Base-by-base conservation (phyloP, 2,329 filamentous ascomycete species). In the Drechmeria coniospora region DNA sequence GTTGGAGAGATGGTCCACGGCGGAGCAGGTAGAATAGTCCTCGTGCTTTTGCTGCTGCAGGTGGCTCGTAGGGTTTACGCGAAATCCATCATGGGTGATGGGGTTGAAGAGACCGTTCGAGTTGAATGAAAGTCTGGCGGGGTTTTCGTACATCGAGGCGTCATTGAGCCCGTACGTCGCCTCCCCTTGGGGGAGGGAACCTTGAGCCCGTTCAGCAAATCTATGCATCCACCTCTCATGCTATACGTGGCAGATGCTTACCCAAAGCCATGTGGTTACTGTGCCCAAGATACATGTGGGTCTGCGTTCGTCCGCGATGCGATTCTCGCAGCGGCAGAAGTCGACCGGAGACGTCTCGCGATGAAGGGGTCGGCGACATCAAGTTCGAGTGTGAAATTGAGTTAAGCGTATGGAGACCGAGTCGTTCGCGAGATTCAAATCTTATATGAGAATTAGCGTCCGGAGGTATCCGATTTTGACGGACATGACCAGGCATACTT, bases 361-460 rank as follows among this genome's bases (percentile, higher is more conserved):
- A 36, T 7, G 40, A 35, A 9, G 46, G 50, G 7, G 50, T 50
- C 5, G 51, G 51, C n/a, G 51, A 54, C 22, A 42, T 41, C 18
- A 56, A 36, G 32, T 53, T 58, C 11, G 56, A 48, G 27, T 57
- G 53, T 8, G 54, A 46, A 20, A 47, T 44, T 11, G 55, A 38
- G 22, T 51, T 50, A 12, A 60, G 43, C 4, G 47, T 42, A 13
- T 53, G 52, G 19, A 58, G 38, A 12, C 41, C 45, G 13, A 53
- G 44, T 34, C 44, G 46, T 15, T 44, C 43, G 25, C 45, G 49
- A 32, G 44, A 37, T 38, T 47, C 44, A 31, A 47, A 53, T 31
- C 49, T 52, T 15, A 2, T 11, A 15, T n/a, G 15, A 8, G 15
- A 15, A 42, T 17, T n/a, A n/a, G n/a, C n/a, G n/a, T n/a, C n/a